Evolutionary conservation across 805 yeast genomes (phyloP), one percentile per base, ranked within the genome.

Genomic region (Saturnispora sekii): DNA sequence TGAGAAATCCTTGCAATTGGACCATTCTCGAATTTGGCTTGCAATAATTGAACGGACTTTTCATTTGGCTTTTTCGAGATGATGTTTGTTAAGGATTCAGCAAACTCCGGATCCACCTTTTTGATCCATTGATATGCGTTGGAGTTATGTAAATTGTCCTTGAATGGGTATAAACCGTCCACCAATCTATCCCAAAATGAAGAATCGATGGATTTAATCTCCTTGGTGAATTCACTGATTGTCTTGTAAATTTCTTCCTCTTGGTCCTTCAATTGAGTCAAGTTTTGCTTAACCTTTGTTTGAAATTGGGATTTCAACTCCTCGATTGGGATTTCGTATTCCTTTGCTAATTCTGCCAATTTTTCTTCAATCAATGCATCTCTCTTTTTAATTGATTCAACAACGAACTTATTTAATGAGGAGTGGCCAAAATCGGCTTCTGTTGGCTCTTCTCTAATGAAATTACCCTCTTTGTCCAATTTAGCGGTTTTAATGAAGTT

Each of bases 391-490:
- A 41, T 51, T 9, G 52, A 38, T 33, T 49, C 38, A 17, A 46
- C 40, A 38, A 58, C 30, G 38, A 57, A 48, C 41, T 53, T 46
- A 10, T 51, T 48, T 16, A 51, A 51, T 9, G 50, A 48, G 1
- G 63, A 59, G 10, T 52, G 42, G 15, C 52, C 45, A 38, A 54
- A 60, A 11, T 55, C 56, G 15, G 48, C 40, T 26, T 50, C 50
- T 8, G 53, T 50, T 43, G 59, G 51, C 12, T 43, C 28, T 21
- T 48, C 51, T 12, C 43, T 48, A 32, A 53, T 45, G 32, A 57
- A 54, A 38, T 49, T 45, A 32, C 62, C 62, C 3, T 56, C 46
- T 16, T 56, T 52, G 38, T 59, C 58, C 17, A 53, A 34, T 11
- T 56, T 59, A 8, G 48, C 38, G 15, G 49, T 36, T 28, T 45